Evolutionary conservation across 1,284 basidiomycete genomes (phyloP), one percentile per base, ranked within the genome.

Genomic region (Cryptococcus depauperatus): DNA sequence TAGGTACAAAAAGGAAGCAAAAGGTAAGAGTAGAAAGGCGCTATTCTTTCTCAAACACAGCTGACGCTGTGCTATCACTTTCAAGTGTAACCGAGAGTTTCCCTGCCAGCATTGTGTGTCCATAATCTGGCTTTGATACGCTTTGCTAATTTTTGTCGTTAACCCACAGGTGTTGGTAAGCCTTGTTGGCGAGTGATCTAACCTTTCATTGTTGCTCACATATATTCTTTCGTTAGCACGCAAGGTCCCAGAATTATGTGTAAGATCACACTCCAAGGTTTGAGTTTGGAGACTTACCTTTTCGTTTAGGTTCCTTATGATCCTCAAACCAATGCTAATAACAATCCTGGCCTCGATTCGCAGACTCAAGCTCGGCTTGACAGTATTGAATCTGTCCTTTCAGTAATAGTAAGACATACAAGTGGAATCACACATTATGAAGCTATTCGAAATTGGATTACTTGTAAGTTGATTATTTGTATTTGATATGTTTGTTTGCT

Each of bases 81-180:
- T 37, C 9, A 51, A 71, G 64, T 71, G 69, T 48, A 69, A 71
- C 45, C 52, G 69, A 32, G 66, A 71, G 41, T 66, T 68, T 32
- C 69, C 69, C n/a, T 71, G 69, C 57, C 66, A 71, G 51, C 68
- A 71, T 48, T 71, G 69, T 67, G 38, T 56, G 64, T 60, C 5
- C 26, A n/a, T n/a, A n/a, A n/a, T n/a, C 3, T 21, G 13, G 11
- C 28, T 40, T 19, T 21, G 7, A 23, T 37, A 16, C 10, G 14
- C 50, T 52, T 41, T 49, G 30, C 22, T 13, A 10, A 37, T 25
- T 35, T 29, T 35, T 29, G 14, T 19, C 39, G 1, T 29, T 18
- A 21, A 37, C 13, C 19, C 32, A n/a, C 44, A 60, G 55, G 55
- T 51, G 48, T 59, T 19, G 58, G 56, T 58, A 37, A 43, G 55